Evolutionary conservation across 768 basidiomycete genomes (phyloP).

Genomic region (Gloeostereum incarnatum): DNA sequence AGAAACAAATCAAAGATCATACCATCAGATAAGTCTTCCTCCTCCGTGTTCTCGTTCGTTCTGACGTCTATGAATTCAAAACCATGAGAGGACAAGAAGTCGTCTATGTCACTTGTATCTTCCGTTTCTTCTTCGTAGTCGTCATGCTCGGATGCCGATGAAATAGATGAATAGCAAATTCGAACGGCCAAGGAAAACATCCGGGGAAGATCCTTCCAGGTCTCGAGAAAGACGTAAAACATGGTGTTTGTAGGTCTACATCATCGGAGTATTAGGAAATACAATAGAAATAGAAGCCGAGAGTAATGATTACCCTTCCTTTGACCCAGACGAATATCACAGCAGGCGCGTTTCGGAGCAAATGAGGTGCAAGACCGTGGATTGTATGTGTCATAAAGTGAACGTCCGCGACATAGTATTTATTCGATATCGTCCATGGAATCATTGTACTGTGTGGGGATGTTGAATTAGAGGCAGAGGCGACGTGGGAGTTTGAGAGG

Average conservation of each 20-base stretch:
- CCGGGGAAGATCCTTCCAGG: constrained; percentile 46
- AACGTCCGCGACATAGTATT: constrained; percentile 74
- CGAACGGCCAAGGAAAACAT: constrained; percentile 67
- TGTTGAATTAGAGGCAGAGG: too few relatives aligned
- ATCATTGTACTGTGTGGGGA: constrained; percentile 22
- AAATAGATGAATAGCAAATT: constrained; percentile 17
- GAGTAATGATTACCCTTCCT: constrained; percentile 45
- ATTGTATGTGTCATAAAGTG: constrained; percentile 50
- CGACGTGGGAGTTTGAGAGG: too few relatives aligned
- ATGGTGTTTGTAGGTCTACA: constrained; percentile 51
- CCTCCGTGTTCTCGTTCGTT: not conserved
- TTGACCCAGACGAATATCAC: constrained; percentile 63
- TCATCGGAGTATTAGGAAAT: constrained; percentile 4
- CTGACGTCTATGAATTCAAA: constrained; percentile 68
- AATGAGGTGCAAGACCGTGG: constrained; percentile 28
- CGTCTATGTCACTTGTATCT: constrained; percentile 51
- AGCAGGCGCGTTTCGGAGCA: constrained; percentile 49
- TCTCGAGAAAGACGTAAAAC: constrained; percentile 38
- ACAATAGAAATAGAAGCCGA: constrained; percentile 4
- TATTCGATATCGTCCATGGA: constrained; percentile 73
- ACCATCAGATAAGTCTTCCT: constrained; percentile 1
- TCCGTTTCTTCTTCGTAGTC: constrained; percentile 22
- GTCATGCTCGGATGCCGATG: constrained; percentile 8
- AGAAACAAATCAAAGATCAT: constrained; percentile 1
- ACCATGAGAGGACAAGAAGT: constrained; percentile 55